phyloP scores from a whole-genome alignment of 306 rosid genomes.

The Myrica gale region DNA sequence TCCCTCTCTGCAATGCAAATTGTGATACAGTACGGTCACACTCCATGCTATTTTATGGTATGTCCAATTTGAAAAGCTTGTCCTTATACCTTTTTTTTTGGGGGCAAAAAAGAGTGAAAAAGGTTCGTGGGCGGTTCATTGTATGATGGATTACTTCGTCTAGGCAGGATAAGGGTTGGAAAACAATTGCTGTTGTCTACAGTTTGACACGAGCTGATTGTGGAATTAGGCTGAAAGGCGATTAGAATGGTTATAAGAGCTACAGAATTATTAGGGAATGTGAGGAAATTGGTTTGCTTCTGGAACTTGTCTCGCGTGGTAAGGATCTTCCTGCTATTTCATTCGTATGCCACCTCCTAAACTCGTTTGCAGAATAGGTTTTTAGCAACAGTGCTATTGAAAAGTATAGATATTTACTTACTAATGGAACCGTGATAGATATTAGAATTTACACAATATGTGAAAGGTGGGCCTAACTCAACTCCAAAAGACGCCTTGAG shows the following conservation, averaged over 20 bases:
- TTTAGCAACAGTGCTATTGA: background rate
- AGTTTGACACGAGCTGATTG: background rate
- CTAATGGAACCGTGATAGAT: background rate
- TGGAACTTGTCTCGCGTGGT: background rate
- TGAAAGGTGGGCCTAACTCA: no score
- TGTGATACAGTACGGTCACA: background rate
- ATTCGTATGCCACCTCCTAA: background rate
- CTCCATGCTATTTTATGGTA: background rate
- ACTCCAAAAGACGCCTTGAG: no score
- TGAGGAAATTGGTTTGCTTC: background rate
- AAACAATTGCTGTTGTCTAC: background rate
- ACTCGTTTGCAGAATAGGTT: background rate
- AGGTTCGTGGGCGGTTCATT: background rate
- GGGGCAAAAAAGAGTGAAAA: background rate
- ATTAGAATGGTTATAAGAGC: background rate
- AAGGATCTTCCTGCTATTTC: background rate
- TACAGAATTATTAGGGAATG: background rate
- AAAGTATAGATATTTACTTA: background rate
- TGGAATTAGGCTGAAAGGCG: background rate
- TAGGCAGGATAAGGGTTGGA: background rate
- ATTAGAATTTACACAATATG: no score
- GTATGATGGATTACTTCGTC: background rate
- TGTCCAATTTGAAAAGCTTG: background rate
- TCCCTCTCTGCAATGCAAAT: background rate
- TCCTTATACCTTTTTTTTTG: background rate